Conservation (phyloP, 2,329 filamentous ascomycete species). For the Fusarium sp. region DNA sequence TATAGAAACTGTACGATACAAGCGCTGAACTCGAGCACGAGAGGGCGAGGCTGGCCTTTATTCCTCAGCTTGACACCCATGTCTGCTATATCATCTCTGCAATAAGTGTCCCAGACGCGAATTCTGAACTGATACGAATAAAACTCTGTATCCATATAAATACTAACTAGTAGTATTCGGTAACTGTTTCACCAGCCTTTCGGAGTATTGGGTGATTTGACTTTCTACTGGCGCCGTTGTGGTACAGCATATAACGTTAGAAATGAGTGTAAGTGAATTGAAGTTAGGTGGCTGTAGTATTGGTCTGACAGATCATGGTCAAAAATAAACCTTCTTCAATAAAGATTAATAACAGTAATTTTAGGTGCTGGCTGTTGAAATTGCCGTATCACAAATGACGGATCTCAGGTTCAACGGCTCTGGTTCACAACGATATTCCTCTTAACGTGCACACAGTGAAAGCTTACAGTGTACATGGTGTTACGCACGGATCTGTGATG, state of each 20-base stretch:
- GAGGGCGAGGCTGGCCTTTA: slow-evolving; percentile 8
- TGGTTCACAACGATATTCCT: slow-evolving; percentile 6
- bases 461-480: background rate
- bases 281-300: slow-evolving; percentile 27
- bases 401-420: slow-evolving; percentile 14
- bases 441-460: slow-evolving; percentile 19
- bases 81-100: background rate
- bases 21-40: background rate
- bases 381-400: slow-evolving; percentile 20
- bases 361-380: background rate
- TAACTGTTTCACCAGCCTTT: slow-evolving; percentile 21
- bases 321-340: slow-evolving; percentile 4
- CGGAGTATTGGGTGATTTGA: slow-evolving; percentile 36
- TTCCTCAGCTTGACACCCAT: slow-evolving; percentile 1
- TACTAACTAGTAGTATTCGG: slow-evolving; percentile 9
- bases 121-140: slow-evolving; percentile 4
- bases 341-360: background rate
- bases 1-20: background rate
- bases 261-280: slow-evolving; percentile 25
- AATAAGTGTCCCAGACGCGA: background rate
- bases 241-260: slow-evolving; percentile 32
- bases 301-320: slow-evolving; percentile 12
- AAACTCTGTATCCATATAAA: slow-evolving; percentile 7
- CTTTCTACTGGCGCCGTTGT: slow-evolving; percentile 34
- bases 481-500: slow-evolving; percentile 9